Evolutionary conservation across 257 asterid genomes (phyloP).

Genomic region (Knoxia roxburghii): DNA sequence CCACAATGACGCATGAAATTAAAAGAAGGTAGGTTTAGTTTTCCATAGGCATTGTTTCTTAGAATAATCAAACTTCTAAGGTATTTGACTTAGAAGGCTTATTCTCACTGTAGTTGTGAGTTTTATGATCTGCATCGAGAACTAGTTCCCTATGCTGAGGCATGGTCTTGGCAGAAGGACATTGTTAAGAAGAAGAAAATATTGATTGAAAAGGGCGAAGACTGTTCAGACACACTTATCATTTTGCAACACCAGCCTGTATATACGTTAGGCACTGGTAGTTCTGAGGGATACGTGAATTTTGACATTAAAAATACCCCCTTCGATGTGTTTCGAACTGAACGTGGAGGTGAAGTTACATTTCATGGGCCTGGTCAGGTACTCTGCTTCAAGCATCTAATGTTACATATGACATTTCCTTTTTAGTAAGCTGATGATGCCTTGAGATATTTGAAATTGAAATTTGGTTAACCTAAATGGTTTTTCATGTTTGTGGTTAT

Average conservation of each 20-base stretch:
- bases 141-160: slow-evolving; percentile 65
- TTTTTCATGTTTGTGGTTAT: neutral
- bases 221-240: slow-evolving; percentile 57
- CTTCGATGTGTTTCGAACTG: slow-evolving; percentile 63
- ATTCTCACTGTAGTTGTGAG: slow-evolving; percentile 35
- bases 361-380: slow-evolving; percentile 99
- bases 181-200: slow-evolving; percentile 51
- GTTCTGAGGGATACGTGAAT: slow-evolving; percentile 57
- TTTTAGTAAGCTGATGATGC: neutral
- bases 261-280: slow-evolving; percentile 79
- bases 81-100: slow-evolving; percentile 1
- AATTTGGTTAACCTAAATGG: neutral
- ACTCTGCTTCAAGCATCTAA: neutral
- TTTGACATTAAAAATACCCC: slow-evolving; percentile 61
- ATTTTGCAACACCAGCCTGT: slow-evolving; percentile 83
- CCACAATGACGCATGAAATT: slow-evolving; percentile 6
- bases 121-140: slow-evolving; percentile 58
- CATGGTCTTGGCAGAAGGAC: slow-evolving; percentile 86
- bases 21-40: slow-evolving; percentile 37
- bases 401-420: neutral
- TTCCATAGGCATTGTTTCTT: neutral
- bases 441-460: slow-evolving; percentile 1
- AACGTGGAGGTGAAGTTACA: slow-evolving; percentile 95
- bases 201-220: slow-evolving; percentile 35
- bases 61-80: neutral